Evolutionary conservation across 495 filamentous ascomycete species (phyloP).

Genomic region (Neurospora intermedia): DNA sequence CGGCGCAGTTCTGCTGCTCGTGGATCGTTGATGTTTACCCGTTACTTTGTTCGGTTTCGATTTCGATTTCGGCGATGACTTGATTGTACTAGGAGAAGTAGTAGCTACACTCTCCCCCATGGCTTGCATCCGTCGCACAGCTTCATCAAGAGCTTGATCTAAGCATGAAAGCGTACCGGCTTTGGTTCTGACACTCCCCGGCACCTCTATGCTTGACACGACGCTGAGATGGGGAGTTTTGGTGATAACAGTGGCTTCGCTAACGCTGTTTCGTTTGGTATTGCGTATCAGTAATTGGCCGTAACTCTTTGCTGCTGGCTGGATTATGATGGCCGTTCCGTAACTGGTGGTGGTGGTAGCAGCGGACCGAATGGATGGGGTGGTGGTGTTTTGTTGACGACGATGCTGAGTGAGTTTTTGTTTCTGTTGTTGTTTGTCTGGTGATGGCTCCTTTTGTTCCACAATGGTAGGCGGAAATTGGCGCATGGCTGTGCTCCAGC

Average conservation of each 20-base stretch:
- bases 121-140: conserved; percentile 22
- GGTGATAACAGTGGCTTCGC: not conserved
- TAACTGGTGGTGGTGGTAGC: not conserved
- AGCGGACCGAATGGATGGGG: not conserved
- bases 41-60: not conserved
- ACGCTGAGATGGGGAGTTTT: not conserved
- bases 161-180: conserved; percentile 21
- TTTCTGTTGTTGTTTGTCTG: conserved; percentile 5
- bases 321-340: not conserved
- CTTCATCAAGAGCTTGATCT: conserved; percentile 27
- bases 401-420: conserved; percentile 11
- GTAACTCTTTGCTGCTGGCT: not conserved
- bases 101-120: conserved; percentile 13
- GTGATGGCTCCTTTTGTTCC: conserved; percentile 22
- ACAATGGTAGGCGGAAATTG: conserved; percentile 15
- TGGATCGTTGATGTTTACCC: not conserved
- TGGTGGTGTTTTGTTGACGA: conserved; percentile 1
- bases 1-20: conserved; percentile 2
- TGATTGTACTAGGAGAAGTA: not conserved
- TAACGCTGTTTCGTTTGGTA: not conserved
- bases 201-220: not conserved
- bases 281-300: not conserved
- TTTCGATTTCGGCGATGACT: not conserved
- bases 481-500: not conserved
- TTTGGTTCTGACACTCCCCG: not conserved